A percentile compares a stretch with the other conserved stretches of the same genome.
These are phyloP conservation scores for Suillus subaureus DNA, from an alignment of 768 basidiomycete genomes.

Conservation along the genomic window DNA sequence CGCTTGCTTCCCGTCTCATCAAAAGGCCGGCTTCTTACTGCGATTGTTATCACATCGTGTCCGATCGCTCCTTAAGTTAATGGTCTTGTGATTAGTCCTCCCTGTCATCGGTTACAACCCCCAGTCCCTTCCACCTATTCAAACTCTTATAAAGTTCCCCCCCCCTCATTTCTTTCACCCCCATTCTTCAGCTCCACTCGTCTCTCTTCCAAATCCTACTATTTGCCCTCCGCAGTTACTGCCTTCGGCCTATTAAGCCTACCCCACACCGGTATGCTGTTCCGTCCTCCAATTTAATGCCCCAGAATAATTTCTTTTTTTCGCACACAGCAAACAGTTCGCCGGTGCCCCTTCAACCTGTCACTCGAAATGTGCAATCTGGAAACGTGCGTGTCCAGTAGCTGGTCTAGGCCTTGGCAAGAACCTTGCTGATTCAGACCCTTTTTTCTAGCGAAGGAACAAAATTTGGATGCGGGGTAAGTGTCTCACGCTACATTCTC, in stretches of 20 bases:
- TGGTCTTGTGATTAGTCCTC: constrained; percentile 32
- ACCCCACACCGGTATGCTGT: constrained; percentile 21
- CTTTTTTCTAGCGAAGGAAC: constrained; percentile 62
- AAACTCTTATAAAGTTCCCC: constrained; percentile 35
- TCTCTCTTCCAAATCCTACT: constrained; percentile 10
- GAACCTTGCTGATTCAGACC: constrained; percentile 29
- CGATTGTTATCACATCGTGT: constrained; percentile 33
- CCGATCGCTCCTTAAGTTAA: constrained; percentile 29
- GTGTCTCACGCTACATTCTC: constrained; percentile 27
- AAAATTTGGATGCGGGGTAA: constrained; percentile 69
- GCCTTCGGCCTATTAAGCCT: constrained; percentile 3
- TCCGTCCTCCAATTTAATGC: constrained; percentile 3
- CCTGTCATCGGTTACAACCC: constrained; percentile 14
- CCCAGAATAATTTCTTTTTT: constrained; percentile 6
- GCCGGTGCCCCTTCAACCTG: constrained; percentile 13
- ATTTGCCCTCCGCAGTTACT: constrained; percentile 9
- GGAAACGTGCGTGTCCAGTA: constrained; percentile 45
- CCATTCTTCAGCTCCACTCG: constrained; percentile 10
- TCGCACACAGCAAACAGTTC: constrained; percentile 12
- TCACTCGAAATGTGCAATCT: constrained; percentile 53
- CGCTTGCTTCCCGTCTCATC: constrained; percentile 10
- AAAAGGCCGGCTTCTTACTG: constrained; percentile 7
- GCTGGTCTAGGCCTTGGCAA: constrained; percentile 19
- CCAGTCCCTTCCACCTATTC: constrained; percentile 12
- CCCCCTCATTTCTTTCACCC: constrained; percentile 12